Evolutionary conservation across 352 stramenopile genomes (phyloP), one percentile per base, ranked within the genome.

Genomic region (Phytophthora kernoviae): DNA sequence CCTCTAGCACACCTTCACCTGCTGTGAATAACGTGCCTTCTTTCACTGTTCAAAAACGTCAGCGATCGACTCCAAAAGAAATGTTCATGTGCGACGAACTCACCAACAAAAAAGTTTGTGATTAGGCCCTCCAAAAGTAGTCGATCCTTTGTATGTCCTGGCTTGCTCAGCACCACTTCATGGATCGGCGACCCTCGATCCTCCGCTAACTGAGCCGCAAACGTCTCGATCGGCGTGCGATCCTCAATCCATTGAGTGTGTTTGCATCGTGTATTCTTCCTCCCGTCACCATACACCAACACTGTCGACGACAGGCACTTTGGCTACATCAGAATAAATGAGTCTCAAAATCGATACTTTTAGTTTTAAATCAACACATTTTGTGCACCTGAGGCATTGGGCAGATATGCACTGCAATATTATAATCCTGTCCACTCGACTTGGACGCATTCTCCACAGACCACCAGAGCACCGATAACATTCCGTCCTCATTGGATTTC

Each of bases 81-180:
- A n/a, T n/a, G 14, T 17, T 41, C n/a, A 39, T 17, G 36, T 50
- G 39, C 12, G 17, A 52, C 3, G 20, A 57, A 70, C 73, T 20
- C 58, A 93, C 84, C 64, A 43, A 90, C 77, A 43, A 89, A 94
- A 27, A 94, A 87, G 54, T 94, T 94, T 48, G 79, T 87, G 45
- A 89, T 81, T 18, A 92, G 62, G 11, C 85, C 85, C 76, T 94
- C 85, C 30, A 92, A 66, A 27, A 94, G 63, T 40, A 74, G 40
- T 14, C 33, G 52, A 26, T 86, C 73, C 11, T 36, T 39, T 42
- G 51, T 58, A 10, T 21, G 34, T 6, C 37, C 62, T 6, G 22
- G 12, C 18, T 50, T 46, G 41, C 77, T 81, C 43, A 94, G 63
- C 5, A 93, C 42, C 5, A 81, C 81, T 36, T 94, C 85, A 14